A percentile compares a stretch with the other conserved stretches of the same genome.
phyloP scores from a whole-genome alignment of 148 eudicot genomes.

The Euryodendron excelsum region DNA sequence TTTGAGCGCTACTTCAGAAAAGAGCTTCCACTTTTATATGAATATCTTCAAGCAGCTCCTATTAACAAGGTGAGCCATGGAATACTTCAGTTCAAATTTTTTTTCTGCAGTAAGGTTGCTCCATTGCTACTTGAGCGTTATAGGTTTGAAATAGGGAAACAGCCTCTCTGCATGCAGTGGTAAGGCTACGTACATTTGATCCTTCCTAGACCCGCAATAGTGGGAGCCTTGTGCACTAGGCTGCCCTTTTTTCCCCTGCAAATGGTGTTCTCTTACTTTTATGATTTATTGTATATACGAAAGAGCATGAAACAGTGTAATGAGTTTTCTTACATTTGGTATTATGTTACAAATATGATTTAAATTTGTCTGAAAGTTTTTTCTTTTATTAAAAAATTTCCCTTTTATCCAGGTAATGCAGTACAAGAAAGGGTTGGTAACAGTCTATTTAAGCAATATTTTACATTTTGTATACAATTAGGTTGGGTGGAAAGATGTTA shows the following conservation, averaged over 20 bases:
- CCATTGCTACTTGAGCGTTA: too few species aligned
- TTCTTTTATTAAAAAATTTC: neutral
- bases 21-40: constrained; percentile 68
- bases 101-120: too few species aligned
- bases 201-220: too few species aligned
- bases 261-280: neutral
- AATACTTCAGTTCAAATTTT: neutral
- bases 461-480: constrained; percentile 19
- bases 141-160: too few species aligned
- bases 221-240: too few species aligned
- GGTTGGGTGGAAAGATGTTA: constrained; percentile 83
- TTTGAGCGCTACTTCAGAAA: constrained; percentile 68
- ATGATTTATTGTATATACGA: neutral
- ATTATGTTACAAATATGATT: neutral
- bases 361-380: neutral
- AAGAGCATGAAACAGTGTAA: neutral
- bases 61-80: constrained; percentile 41
- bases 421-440: neutral
- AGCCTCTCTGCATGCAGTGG: too few species aligned
- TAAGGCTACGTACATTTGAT: too few species aligned
- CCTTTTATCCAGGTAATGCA: constrained; percentile 11
- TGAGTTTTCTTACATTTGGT: constrained; percentile 2
- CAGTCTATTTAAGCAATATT: neutral
- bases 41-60: constrained; percentile 74
- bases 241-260: neutral